Conservation (phyloP, 2,329 filamentous ascomycete genomes). For the Rhexocercosporidium sp. region DNA sequence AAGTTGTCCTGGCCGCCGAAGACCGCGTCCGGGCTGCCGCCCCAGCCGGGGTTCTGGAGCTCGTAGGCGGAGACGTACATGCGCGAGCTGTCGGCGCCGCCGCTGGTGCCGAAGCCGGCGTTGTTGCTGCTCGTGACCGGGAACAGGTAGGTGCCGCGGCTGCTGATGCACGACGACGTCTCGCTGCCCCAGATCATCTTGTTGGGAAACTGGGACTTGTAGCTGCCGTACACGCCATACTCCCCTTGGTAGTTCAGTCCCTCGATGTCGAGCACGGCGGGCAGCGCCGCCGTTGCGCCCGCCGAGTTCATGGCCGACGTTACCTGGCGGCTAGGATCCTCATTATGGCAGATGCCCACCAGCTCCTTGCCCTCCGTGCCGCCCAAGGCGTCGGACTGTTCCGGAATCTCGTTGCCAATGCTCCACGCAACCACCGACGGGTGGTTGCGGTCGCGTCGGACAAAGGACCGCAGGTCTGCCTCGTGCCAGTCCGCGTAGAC, state of each 20-base stretch:
- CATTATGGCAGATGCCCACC: conserved; percentile 49
- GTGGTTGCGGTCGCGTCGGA: conserved; percentile 61
- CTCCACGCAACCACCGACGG: conserved; percentile 58
- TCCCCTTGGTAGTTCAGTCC: conserved; percentile 62
- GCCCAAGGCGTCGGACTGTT: conserved; percentile 52
- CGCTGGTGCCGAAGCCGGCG: conserved; percentile 46
- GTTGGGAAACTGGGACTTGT: conserved; percentile 51
- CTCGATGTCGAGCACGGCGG: conserved; percentile 52
- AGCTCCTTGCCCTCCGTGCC: no score
- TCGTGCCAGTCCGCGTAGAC: conserved; percentile 60
- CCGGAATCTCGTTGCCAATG: conserved; percentile 58
- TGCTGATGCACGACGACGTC: conserved; percentile 52
- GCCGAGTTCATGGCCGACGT: conserved; percentile 56
- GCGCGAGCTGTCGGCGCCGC: conserved; percentile 45
- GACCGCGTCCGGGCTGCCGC: conserved; percentile 58
- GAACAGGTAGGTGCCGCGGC: conserved; percentile 58
- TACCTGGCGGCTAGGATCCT: conserved; percentile 53
- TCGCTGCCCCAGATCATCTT: conserved; percentile 54
- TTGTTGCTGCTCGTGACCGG: conserved; percentile 50
- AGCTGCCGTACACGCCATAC: conserved; percentile 50
- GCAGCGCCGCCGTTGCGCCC: conserved; percentile 46
- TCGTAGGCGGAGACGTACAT: conserved; percentile 58
- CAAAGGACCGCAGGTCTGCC: conserved; percentile 54
- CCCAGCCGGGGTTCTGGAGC: conserved; percentile 53
- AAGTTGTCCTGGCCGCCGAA: conserved; percentile 54